Evolutionary conservation across 2,329 filamentous ascomycete species (phyloP).

Genomic region (Pseudogymnoascus sp.): DNA sequence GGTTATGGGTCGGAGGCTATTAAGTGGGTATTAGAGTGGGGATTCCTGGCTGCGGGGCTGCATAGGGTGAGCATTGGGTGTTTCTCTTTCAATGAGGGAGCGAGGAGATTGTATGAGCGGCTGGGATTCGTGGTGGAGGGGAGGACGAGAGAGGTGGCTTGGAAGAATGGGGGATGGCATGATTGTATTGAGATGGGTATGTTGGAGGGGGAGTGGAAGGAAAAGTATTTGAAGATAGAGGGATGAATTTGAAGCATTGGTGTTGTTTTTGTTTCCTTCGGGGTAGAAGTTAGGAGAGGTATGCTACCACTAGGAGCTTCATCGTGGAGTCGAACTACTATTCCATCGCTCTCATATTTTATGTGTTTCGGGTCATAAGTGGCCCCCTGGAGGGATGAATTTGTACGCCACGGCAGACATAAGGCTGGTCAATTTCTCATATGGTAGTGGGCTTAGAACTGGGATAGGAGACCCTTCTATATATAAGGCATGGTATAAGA

Average conservation of each 20-base stretch:
- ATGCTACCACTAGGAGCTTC: too few species aligned
- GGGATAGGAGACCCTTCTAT: background rate
- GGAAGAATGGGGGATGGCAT: slow-evolving; percentile 30
- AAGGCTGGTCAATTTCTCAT: background rate
- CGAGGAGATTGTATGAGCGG: slow-evolving; percentile 27
- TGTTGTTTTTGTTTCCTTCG: too few species aligned
- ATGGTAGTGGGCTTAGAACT: background rate
- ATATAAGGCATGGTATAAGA: background rate
- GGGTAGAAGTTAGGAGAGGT: too few species aligned
- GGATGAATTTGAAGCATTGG: background rate
- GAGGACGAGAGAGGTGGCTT: slow-evolving; percentile 27
- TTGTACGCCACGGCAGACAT: background rate
- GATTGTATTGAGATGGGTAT: slow-evolving; percentile 29
- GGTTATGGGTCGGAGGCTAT: slow-evolving; percentile 34
- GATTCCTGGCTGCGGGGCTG: slow-evolving; percentile 28
- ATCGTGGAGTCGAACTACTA: too few species aligned
- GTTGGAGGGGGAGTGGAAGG: slow-evolving; percentile 29
- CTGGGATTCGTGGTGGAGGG: slow-evolving; percentile 31
- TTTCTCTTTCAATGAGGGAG: slow-evolving; percentile 28
- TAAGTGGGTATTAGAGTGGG: slow-evolving; percentile 29
- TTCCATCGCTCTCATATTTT: too few species aligned
- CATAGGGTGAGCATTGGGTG: slow-evolving; percentile 30
- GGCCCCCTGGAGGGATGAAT: background rate
- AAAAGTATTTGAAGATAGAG: background rate
- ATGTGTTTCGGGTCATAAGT: too few species aligned